Evolutionary conservation across 495 filamentous ascomycete species (phyloP), one percentile per base, ranked within the genome.

Genomic region (Aspergillus nanangensis): DNA sequence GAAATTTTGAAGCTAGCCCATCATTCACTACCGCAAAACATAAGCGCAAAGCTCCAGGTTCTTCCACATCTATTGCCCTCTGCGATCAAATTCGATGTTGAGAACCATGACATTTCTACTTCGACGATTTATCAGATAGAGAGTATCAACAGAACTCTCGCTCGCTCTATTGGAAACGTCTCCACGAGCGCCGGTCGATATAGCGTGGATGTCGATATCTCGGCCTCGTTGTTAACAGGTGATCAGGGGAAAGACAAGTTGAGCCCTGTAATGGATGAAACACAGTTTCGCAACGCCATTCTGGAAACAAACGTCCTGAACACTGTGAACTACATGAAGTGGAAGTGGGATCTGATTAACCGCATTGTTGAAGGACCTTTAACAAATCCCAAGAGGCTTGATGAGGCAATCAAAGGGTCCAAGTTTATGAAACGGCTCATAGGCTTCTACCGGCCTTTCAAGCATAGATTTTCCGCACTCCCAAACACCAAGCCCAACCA

Each of bases 391-490:
- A 96, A 95, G 61, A 78, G 93, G 33, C 76, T 97, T 8, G 89
- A 95, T 53, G 94, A 98, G 61, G 91, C 92, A 3, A 89, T 96
- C 58, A 94, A 92, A 61, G 87, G 82, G 18, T 91, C 88, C 5
- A 97, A 96, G 55, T 97, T 97, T 59, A 82, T 95, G 53, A 96
- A 97, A 65, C 78, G 94, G 2, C 78, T 98, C 38, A 80, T 96
- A 59, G 91, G 88, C 38, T 98, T 98, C 53, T 95, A 95, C 60
- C 79, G 92, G 14, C 93, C 93, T 5, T 97, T 98, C 73, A 98
- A 98, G 61, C 92, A 89, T 61, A 85, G 90, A 41, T 98, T 96
- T 53, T 86, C 88, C 2, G 84, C 92, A 53, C 74, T 87, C 36
- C 78, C 84, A 52, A 95, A 88, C 62, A 91, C 89, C 8, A 89